These are phyloP conservation scores for Fusarium sp. DNA, from an alignment of 2,329 filamentous ascomycete genomes.

Conservation along the genomic window DNA sequence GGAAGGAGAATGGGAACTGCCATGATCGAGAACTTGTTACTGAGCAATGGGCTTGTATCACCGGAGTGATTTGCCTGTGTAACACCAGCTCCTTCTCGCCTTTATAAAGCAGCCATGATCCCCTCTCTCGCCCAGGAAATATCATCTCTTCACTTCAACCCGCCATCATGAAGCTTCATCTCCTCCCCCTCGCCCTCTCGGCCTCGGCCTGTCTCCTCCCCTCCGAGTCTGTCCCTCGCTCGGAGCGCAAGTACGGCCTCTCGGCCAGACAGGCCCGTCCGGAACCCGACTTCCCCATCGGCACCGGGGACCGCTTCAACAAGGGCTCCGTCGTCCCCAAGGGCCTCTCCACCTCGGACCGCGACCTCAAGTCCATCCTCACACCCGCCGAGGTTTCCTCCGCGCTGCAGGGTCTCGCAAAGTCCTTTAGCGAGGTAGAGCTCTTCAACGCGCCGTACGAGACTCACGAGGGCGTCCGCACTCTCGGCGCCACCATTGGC, in stretches of 20 bases:
- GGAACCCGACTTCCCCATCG: conserved; percentile 52
- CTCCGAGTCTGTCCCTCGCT: conserved; percentile 47
- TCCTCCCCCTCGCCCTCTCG: conserved; percentile 38
- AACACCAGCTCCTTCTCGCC: background rate
- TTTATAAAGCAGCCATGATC: conserved; percentile 21
- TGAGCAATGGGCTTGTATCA: background rate
- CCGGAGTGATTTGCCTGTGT: background rate
- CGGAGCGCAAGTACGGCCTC: conserved; percentile 20
- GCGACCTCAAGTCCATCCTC: conserved; percentile 56
- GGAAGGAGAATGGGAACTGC: conserved; percentile 29
- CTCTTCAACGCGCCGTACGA: conserved; percentile 56
- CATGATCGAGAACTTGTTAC: background rate
- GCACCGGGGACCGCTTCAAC: conserved; percentile 56
- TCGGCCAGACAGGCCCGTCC: conserved; percentile 32
- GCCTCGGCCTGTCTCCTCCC: conserved; percentile 53
- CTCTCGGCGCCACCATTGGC: conserved; percentile 58
- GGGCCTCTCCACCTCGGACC: conserved; percentile 51
- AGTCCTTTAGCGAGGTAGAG: conserved; percentile 51
- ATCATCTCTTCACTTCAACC: background rate
- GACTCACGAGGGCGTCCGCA: conserved; percentile 56
- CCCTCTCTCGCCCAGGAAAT: background rate
- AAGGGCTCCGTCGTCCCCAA: conserved; percentile 51
- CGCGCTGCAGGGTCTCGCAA: conserved; percentile 56
- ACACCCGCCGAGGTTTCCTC: conserved; percentile 58
- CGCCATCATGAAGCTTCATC: conserved; percentile 46